Percentiles rank a stretch among this genome's conserved stretches.
Conservation (phyloP, 2,329 filamentous ascomycete species). For the Stagonosporopsis chrysanthemi region DNA sequence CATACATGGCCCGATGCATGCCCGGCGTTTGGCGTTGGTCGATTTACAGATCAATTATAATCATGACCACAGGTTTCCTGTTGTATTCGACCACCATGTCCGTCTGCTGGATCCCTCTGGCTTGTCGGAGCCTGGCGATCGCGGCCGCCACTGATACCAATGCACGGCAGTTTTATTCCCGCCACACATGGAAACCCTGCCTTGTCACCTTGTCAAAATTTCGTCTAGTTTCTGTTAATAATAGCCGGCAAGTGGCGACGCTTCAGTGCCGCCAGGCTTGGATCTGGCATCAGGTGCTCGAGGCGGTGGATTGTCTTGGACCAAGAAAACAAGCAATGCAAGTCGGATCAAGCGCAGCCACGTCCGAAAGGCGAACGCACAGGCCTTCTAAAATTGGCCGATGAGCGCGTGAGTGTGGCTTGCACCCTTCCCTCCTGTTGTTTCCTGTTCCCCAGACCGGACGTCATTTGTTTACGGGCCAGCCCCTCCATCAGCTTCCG, state of each 20-base stretch:
- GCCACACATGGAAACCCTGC: slow-evolving; percentile 2
- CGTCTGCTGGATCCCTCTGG: background rate
- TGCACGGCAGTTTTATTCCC: background rate
- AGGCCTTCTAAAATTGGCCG: slow-evolving; percentile 1
- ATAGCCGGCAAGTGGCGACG: no score
- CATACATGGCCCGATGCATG: background rate
- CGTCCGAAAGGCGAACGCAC: slow-evolving; percentile 1
- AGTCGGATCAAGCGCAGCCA: slow-evolving; percentile 16
- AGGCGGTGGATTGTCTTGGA: background rate
- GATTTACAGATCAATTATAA: background rate
- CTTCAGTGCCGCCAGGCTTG: no score
- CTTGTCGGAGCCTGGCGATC: background rate
- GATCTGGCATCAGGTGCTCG: no score
- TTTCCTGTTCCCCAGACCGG: slow-evolving; percentile 15
- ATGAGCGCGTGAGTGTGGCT: slow-evolving; percentile 7
- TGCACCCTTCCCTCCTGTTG: slow-evolving; percentile 6
- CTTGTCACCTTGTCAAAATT: background rate
- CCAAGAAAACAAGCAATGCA: slow-evolving; percentile 7
- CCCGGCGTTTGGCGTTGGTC: slow-evolving; percentile 1
- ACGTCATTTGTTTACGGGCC: slow-evolving; percentile 19
- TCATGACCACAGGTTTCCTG: background rate
- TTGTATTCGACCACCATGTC: background rate
- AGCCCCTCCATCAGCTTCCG: slow-evolving; percentile 3
- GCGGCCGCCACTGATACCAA: background rate
- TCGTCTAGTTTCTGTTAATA: no score